These are phyloP conservation scores for Termitomyces heimii DNA, from an alignment of 768 basidiomycete genomes.

Conservation along the genomic window DNA sequence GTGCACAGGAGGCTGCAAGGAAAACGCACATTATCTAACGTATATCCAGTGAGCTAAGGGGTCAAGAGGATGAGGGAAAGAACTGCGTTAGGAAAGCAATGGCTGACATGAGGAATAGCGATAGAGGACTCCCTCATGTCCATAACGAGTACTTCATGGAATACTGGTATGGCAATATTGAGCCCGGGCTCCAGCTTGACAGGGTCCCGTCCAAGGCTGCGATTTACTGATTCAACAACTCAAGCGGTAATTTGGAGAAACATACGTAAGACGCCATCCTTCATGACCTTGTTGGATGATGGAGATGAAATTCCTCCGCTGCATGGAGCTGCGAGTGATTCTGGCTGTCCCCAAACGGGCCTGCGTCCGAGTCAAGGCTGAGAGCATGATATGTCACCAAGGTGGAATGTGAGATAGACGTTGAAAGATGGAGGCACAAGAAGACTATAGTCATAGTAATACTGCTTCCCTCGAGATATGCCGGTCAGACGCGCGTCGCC, in stretches of 20 bases:
- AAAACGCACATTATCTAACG: slow-evolving; percentile 23
- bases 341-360: neutral
- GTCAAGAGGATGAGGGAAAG: neutral
- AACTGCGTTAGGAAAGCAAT: neutral
- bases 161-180: slow-evolving; percentile 37
- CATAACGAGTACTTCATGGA: slow-evolving; percentile 37
- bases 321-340: neutral
- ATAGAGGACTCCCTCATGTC: slow-evolving; percentile 45
- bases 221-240: neutral
- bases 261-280: slow-evolving; percentile 43
- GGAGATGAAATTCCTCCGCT: slow-evolving; percentile 33
- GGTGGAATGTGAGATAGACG: neutral
- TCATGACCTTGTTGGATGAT: slow-evolving; percentile 48
- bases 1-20: neutral
- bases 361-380: neutral
- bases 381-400: neutral
- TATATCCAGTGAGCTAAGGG: slow-evolving; percentile 26
- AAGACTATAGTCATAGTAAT: no score
- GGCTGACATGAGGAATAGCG: slow-evolving; percentile 34
- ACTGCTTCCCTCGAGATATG: neutral
- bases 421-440: neutral
- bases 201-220: slow-evolving; percentile 39
- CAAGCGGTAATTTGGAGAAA: neutral
- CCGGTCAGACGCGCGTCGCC: neutral
- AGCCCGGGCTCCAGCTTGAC: slow-evolving; percentile 39